Base-by-base conservation (phyloP, 2,329 filamentous ascomycete genomes). In the Calonectria pseudoturangicola region DNA sequence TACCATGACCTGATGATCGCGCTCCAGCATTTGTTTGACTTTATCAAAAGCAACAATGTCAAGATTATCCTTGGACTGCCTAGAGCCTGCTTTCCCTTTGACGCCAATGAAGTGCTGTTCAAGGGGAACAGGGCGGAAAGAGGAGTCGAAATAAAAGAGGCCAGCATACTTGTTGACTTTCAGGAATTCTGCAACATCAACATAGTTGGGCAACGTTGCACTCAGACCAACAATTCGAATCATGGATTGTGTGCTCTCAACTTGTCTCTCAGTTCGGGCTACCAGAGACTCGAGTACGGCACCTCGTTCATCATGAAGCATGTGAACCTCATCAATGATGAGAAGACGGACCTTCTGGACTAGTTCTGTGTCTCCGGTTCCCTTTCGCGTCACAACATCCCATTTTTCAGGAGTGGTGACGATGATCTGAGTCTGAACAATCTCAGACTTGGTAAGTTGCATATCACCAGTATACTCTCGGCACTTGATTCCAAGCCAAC, bases 321-420 rank as follows among this genome's bases (percentile, higher is more conserved):
- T 99, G 82, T 99, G 97, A 1, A 99, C 97, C 86, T 99, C 97
- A 83, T 99, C 97, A 74, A 99, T 98, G 80, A 99, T 98, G 73
- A 99, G 89, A 2, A 99, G 88, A 13, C 96, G 92, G 28, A 99
- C 97, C 83, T 99, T 99, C 80, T 99, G 97, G 16, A 99, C 97
- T 3, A 99, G 90, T 82, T 98, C 97, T 0, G 97, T 98, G 82
- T 99, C 97, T 18, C 97, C 97, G 1, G 96, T 98, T 70, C 96
- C 97, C 85, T 98, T 99, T 73, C 97, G 91, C 3, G 97, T 99
- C 6, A 99, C 95, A 0, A 99, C 97, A 83, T 99, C 97, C 97
- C 97, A 99, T 85, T 99, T 99, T 85, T 99, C 97, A 43, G 97
- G 97, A 0, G 97, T 99, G 0, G 97, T 99, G 63, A 99, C 97